Evolutionary conservation across 768 basidiomycete species (phyloP).

Genomic region (Lactarius evosmus): DNA sequence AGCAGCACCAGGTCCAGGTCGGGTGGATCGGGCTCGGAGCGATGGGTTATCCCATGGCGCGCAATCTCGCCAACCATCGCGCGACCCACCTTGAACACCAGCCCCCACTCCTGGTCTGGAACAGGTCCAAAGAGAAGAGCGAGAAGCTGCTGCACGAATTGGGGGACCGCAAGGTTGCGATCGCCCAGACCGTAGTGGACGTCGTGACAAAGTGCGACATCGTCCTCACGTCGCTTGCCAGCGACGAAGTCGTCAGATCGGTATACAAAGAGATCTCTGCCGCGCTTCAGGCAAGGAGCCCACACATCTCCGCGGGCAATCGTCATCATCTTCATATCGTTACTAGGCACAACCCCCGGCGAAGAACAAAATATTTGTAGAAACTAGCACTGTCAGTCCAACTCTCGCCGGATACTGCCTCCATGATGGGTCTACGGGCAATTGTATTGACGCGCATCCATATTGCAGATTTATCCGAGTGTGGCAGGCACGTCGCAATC

Average conservation of each 20-base stretch:
- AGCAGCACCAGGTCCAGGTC: conserved; percentile 36
- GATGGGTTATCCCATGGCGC: conserved; percentile 76
- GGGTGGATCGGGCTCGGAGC: conserved; percentile 56
- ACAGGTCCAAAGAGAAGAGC: conserved; percentile 62
- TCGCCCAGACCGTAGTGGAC: conserved; percentile 39
- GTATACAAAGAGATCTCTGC: conserved; percentile 60
- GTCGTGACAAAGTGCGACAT: conserved; percentile 50
- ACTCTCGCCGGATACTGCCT: not conserved
- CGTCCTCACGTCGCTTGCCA: conserved; percentile 68
- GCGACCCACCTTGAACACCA: conserved; percentile 37
- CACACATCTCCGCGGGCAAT: not conserved
- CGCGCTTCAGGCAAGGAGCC: conserved; percentile 49
- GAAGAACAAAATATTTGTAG: conserved; percentile 73
- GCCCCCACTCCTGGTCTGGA: conserved; percentile 68
- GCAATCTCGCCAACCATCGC: conserved; percentile 65
- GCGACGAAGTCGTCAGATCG: conserved; percentile 64
- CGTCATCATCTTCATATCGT: not conserved
- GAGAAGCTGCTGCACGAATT: conserved; percentile 56
- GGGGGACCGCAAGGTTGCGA: conserved; percentile 50
- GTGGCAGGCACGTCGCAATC: conserved; percentile 40
- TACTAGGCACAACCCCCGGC: conserved; percentile 38
- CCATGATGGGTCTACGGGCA: not conserved
- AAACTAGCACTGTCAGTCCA: conserved; percentile 73
- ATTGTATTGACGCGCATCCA: conserved; percentile 5
- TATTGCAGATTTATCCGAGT: conserved; percentile 50